Base-by-base conservation (phyloP, 306 rosid species). In the Fragaria nilgerrensis region DNA sequence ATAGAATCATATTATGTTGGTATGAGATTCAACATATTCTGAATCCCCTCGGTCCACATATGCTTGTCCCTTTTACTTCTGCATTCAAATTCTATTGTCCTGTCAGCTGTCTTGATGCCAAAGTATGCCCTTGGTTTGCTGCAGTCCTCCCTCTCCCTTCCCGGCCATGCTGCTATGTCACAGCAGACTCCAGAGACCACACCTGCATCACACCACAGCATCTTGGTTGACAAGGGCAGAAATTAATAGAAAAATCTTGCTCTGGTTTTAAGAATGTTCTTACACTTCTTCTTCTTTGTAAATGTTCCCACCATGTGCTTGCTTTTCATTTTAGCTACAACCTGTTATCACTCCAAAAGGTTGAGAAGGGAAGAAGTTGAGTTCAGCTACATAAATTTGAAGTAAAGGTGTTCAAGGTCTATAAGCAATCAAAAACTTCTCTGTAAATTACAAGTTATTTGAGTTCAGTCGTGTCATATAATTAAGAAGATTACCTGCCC, bases 271-370 rank as follows among this genome's bases (percentile, higher is more conserved):
- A 79, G 77, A 77, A 59, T 59, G 74, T 79, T 74, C 94, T 94
- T 94, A 94, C 98, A 92, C 82, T 88, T 94, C 86, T 90, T 92
- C 87, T 86, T 92, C 82, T 92, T 94, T 0, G 92, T 92, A 88
- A 92, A 90, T 80, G 95, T 89, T 80, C 97, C 96, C 15, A 79
- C 98, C 82, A 94, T 94, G 70, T 88, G 87, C 91, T 86, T 92
- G 96, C 98, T 92, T 87, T 94, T 94, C 94, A 92, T 78, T 84
- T 92, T 94, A 47, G 90, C 95, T 67, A 92, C 89, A 73, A 92
- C 97, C 98, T 94, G 95, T 74, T 76, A 72, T 63, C 84, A 82
- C 45, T 77, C 56, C 0, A 78, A 71, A 66, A 36, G 48, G 47
- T 37, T 36, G 27, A 65, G 22, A 25, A 67, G 68, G 19, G 37